phyloP scores from a whole-genome alignment of 768 basidiomycete species.

The Calocybe cyanea region DNA sequence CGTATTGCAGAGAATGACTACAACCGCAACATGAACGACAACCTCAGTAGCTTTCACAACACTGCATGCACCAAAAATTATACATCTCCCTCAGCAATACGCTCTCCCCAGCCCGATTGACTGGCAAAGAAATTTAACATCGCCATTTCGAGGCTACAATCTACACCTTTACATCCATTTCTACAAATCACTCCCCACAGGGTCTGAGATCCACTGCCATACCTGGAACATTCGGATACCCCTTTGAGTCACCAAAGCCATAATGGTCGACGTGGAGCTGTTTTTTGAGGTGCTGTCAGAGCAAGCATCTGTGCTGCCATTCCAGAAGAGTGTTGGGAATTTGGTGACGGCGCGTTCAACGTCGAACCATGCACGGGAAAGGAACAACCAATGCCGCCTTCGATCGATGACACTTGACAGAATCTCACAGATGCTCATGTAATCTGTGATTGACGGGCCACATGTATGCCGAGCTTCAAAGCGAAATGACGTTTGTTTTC shows the following conservation, averaged over 20 bases:
- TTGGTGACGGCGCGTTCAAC: no score
- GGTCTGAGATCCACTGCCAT: slow-evolving; percentile 55
- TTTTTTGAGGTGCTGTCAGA: no score
- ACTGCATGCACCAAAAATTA: slow-evolving; percentile 37
- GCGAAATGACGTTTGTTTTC: no score
- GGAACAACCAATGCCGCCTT: no score
- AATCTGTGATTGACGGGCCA: no score
- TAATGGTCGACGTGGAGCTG: slow-evolving; percentile 72
- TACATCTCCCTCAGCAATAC: slow-evolving; percentile 43
- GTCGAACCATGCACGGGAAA: no score
- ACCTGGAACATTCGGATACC: slow-evolving; percentile 57
- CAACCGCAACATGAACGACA: background rate
- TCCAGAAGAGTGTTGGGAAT: no score
- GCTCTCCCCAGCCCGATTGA: slow-evolving; percentile 41
- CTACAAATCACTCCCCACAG: slow-evolving; percentile 61
- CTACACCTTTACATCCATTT: slow-evolving; percentile 48
- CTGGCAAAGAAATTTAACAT: slow-evolving; percentile 47
- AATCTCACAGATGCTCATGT: no score
- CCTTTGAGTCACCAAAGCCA: slow-evolving; percentile 71
- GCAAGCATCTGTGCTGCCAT: no score
- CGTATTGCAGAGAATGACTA: slow-evolving; percentile 55
- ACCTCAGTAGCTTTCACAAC: background rate
- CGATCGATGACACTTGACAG: no score
- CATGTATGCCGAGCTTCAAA: no score
- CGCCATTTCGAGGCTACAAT: slow-evolving; percentile 76